Percentiles rank a stretch among this genome's conserved stretches.
These are phyloP conservation scores for Cyclotella baltica DNA, from an alignment of 108 stramenopile species.

Conservation along the genomic window DNA sequence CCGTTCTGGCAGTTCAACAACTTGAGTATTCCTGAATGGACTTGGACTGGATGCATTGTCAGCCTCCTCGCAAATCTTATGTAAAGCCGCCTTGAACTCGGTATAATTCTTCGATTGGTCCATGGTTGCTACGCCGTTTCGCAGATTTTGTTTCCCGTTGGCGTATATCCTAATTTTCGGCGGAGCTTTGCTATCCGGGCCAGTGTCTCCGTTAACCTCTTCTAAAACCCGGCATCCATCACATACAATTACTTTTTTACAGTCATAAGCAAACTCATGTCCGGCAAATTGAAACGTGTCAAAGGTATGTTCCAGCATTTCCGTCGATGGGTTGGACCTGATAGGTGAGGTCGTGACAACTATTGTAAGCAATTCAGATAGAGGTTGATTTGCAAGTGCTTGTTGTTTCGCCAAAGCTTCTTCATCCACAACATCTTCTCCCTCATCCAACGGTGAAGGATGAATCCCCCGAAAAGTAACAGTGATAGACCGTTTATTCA, in stretches of 20 bases:
- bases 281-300: conserved; percentile 75
- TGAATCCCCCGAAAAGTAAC: conserved; percentile 41
- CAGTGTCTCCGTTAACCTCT: conserved; percentile 16
- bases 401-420: not conserved
- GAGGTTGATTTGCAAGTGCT: conserved; percentile 17
- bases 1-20: conserved; percentile 73
- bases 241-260: conserved; percentile 83
- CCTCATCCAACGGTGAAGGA: conserved; percentile 12
- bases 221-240: conserved; percentile 70
- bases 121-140: conserved; percentile 77
- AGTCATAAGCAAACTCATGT: conserved; percentile 73
- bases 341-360: conserved; percentile 88
- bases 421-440: not conserved
- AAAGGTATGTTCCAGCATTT: conserved; percentile 76
- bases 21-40: conserved; percentile 61
- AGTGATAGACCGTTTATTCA: conserved; percentile 34
- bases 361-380: conserved; percentile 79
- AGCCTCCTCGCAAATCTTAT: conserved; percentile 58
- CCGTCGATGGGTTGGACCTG: conserved; percentile 83
- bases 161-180: conserved; percentile 61
- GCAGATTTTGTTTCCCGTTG: conserved; percentile 79
- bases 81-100: conserved; percentile 66
- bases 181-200: not conserved
- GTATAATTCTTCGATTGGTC: conserved; percentile 72
- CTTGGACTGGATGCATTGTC: not conserved